Percentiles rank a stretch among this genome's conserved stretches.
Conservation (phyloP, 2,329 filamentous ascomycete genomes). For the Penicillium rolfsii region DNA sequence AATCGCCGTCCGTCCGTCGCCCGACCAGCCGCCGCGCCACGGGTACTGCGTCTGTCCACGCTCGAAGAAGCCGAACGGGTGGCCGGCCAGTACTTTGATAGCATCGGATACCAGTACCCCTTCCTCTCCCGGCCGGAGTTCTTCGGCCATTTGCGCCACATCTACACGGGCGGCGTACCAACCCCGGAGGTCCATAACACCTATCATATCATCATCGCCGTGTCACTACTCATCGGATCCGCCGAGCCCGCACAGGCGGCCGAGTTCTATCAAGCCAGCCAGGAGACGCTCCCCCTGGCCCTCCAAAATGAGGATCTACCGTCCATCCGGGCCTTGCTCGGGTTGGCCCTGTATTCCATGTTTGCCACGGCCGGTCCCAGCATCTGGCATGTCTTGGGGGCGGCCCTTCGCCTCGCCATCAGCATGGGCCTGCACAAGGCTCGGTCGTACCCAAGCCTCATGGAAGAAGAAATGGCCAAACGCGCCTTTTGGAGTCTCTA, state of each 20-base stretch:
- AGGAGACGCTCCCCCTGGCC: slow-evolving; percentile 39
- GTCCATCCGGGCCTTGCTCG: slow-evolving; percentile 42
- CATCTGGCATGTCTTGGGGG: slow-evolving; percentile 46
- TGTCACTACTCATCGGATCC: slow-evolving; percentile 40
- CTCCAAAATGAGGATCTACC: slow-evolving; percentile 46
- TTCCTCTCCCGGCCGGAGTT: slow-evolving; percentile 43
- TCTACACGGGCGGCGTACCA: slow-evolving; percentile 41
- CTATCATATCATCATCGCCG: slow-evolving; percentile 45
- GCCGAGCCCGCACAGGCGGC: slow-evolving; percentile 35
- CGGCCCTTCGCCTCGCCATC: slow-evolving; percentile 42
- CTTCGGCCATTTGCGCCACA: slow-evolving; percentile 37
- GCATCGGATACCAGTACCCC: slow-evolving; percentile 45
- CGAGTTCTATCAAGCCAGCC: slow-evolving; percentile 43
- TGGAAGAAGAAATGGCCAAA: slow-evolving; percentile 47
- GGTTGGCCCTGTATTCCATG: slow-evolving; percentile 43
- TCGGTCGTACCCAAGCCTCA: slow-evolving; percentile 31
- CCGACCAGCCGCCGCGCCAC: slow-evolving; percentile 37
- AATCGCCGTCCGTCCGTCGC: slow-evolving; percentile 42
- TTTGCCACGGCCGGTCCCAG: slow-evolving; percentile 45
- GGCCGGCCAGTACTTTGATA: slow-evolving; percentile 42
- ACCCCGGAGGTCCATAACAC: slow-evolving; percentile 39
- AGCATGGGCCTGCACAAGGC: slow-evolving; percentile 45
- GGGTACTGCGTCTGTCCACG: slow-evolving; percentile 39
- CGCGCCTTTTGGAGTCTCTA: slow-evolving; percentile 51
- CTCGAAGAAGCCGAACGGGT: slow-evolving; percentile 42